phyloP scores from a whole-genome alignment of 2,329 filamentous ascomycete genomes.

The Rhinocladiella similis region DNA sequence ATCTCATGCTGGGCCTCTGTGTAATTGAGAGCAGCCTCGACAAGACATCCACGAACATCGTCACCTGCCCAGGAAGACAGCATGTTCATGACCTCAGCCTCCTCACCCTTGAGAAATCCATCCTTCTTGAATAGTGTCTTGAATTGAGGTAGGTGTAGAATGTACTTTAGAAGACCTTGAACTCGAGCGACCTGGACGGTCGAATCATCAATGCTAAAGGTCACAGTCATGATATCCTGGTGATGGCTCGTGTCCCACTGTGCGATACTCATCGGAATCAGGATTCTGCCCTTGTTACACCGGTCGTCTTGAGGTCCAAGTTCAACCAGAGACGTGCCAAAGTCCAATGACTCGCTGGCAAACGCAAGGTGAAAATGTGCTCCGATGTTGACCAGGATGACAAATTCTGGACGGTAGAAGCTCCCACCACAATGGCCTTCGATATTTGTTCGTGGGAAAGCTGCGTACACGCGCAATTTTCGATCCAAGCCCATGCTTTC shows the following conservation, averaged over 20 bases:
- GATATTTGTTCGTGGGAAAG: constrained; percentile 28
- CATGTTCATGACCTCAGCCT: constrained; percentile 18
- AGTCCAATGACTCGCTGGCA: constrained; percentile 27
- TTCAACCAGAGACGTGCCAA: constrained; percentile 24
- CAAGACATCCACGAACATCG: constrained; percentile 21
- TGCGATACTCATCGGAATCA: constrained; percentile 30
- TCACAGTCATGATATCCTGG: constrained; percentile 30
- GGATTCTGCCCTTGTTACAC: constrained; percentile 27
- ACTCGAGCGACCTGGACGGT: constrained; percentile 27
- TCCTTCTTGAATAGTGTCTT: constrained; percentile 18
- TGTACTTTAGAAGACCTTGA: constrained; percentile 17
- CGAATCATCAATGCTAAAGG: constrained; percentile 29
- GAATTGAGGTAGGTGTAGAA: constrained; percentile 23
- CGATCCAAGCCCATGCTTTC: constrained; percentile 18
- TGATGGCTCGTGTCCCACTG: constrained; percentile 26
- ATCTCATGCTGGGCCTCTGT: constrained; percentile 12
- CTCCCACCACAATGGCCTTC: constrained; percentile 18
- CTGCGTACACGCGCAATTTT: constrained; percentile 21
- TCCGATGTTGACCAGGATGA: constrained; percentile 25
- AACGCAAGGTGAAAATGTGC: constrained; percentile 28
- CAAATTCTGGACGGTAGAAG: constrained; percentile 29
- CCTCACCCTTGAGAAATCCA: constrained; percentile 14
- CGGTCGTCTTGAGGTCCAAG: constrained; percentile 23
- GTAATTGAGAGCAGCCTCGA: constrained; percentile 22
- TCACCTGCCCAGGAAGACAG: constrained; percentile 23